Evolutionary conservation across 1,139 yeast genomes (phyloP), one percentile per base, ranked within the genome.

Genomic region (Kodamaea derodonti): DNA sequence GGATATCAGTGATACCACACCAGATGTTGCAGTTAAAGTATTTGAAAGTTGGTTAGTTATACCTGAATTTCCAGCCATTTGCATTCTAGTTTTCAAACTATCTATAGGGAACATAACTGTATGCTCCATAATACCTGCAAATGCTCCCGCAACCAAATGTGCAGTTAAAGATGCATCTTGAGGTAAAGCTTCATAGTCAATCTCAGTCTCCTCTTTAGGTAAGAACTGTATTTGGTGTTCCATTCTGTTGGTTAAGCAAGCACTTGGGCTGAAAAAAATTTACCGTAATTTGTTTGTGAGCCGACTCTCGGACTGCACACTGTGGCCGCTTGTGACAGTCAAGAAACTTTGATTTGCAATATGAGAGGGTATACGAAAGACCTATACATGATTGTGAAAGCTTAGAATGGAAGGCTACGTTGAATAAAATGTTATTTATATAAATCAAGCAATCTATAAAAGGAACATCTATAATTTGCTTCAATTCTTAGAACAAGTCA

Each of bases 81-180:
- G 99, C 95, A 92, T 88, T 54, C 99, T 72, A 4, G 98, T 92
- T 68, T 86, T 92, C 50, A 92, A 75, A 14, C 95, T 95, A 58
- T 92, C 98, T 33, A 92, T 78, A 3, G 98, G 98, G 56, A 82
- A 92, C 96, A 92, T 87, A 27, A 92, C 88, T 2, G 96, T 83
- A 58, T 92, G 98, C 59, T 92, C 98, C 95, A 90, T 88, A 42
- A 92, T 86, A 20, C 98, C 98, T 13, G 98, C 98, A 65, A 87
- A 85, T 0, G 97, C 97, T 12, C 98, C 98, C 2, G 98, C 98
- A 12, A 60, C 56, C 45, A 92, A 70, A 56, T 90, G 95, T 8
- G 95, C 88, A 4, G 78, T 59, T 38, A 92, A 63, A 1, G 97
- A 82, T 11, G 97, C 90, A 51, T 81, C 80, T 29, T 83, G 86